These are phyloP conservation scores for Santalum album DNA, from an alignment of 164 flowering plant species.

Conservation along the genomic window DNA sequence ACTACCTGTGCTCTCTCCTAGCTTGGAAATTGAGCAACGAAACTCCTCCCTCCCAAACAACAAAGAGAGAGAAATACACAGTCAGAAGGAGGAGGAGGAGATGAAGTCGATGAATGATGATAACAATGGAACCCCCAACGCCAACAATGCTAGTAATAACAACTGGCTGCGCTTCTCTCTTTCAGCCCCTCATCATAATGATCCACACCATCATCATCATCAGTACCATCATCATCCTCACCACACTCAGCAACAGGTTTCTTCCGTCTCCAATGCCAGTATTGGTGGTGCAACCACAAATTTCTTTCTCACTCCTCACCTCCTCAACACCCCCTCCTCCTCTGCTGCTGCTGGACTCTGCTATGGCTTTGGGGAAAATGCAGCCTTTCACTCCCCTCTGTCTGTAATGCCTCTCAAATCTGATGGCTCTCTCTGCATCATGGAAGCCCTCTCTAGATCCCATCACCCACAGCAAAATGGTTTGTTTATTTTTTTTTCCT, in stretches of 20 bases:
- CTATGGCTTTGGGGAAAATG: slow-evolving; percentile 32
- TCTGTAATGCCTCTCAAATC: slow-evolving; percentile 80
- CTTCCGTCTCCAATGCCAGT: slow-evolving; percentile 20
- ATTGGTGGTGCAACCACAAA: slow-evolving; percentile 33
- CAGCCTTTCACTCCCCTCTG: slow-evolving; percentile 34
- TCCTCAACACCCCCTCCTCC: slow-evolving; percentile 25
- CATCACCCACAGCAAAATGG: slow-evolving; percentile 15
- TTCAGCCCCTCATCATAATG: slow-evolving; percentile 67
- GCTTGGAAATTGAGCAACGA: slow-evolving; percentile 5
- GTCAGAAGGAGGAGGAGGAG: slow-evolving; percentile 15
- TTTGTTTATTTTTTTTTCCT: too few species aligned
- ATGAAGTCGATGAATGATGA: slow-evolving; percentile 59
- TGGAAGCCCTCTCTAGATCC: slow-evolving; percentile 64
- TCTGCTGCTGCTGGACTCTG: slow-evolving; percentile 35
- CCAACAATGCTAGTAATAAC: slow-evolving; percentile 14
- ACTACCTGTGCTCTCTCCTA: not conserved
- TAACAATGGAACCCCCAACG: slow-evolving; percentile 12
- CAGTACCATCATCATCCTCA: slow-evolving; percentile 19
- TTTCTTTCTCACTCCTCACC: slow-evolving; percentile 35
- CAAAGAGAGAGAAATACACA: slow-evolving; percentile 12
- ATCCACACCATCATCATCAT: slow-evolving; percentile 27
- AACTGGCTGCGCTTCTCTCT: slow-evolving; percentile 92
- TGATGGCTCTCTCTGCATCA: slow-evolving; percentile 86
- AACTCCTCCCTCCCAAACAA: too few species aligned
- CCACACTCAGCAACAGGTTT: slow-evolving; percentile 19